phyloP scores from a whole-genome alignment of 441 rosid species.

The Populus trichocarpa region DNA sequence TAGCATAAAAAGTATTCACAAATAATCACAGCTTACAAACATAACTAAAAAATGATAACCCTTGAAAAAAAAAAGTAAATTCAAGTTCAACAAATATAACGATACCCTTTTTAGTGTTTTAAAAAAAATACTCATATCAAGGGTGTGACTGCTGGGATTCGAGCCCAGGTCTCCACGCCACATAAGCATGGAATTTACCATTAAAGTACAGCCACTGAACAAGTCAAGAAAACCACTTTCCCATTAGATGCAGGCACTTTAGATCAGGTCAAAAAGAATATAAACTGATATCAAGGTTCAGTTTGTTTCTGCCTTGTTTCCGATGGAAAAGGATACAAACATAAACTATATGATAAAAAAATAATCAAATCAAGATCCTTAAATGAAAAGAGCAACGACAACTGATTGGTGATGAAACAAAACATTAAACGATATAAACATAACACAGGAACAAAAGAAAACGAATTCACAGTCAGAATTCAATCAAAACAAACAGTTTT shows the following conservation, averaged over 20 bases:
- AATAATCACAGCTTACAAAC: too few species aligned
- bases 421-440: too few species aligned
- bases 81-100: too few species aligned
- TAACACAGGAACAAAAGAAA: too few species aligned
- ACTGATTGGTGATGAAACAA: too few species aligned
- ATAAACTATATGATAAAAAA: too few species aligned
- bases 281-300: background rate
- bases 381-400: background rate
- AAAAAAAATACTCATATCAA: too few species aligned
- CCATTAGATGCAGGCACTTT: background rate
- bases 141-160: slow-evolving; percentile 56
- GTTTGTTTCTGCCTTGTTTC: background rate
- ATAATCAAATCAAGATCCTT: background rate
- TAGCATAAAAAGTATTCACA: too few species aligned
- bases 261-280: background rate
- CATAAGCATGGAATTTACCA: slow-evolving; percentile 20
- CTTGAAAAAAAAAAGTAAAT: background rate
- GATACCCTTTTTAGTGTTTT: background rate
- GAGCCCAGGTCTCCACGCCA: slow-evolving; percentile 57
- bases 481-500: background rate
- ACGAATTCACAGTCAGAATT: too few species aligned
- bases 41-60: background rate
- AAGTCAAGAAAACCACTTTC: background rate
- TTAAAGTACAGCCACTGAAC: slow-evolving; percentile 23
- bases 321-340: background rate